These are phyloP conservation scores for Schizosaccharomyces lindneri DNA, from an alignment of 805 yeast genomes.

Conservation along the genomic window DNA sequence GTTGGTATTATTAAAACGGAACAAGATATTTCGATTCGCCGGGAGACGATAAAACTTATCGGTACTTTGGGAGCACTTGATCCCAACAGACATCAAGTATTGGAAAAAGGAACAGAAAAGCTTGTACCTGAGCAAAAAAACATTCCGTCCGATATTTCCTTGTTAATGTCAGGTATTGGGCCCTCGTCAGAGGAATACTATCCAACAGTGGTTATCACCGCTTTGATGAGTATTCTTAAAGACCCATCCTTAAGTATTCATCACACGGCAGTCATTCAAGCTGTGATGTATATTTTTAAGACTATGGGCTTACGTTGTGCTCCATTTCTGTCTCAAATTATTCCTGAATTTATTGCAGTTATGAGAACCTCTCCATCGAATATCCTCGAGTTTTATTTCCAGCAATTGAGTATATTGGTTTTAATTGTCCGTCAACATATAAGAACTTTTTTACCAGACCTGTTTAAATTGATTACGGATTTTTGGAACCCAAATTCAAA, in stretches of 20 bases:
- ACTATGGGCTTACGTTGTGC: conserved; percentile 74
- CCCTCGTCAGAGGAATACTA: conserved; percentile 79
- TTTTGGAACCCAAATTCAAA: conserved; percentile 32
- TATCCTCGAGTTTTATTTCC: conserved; percentile 67
- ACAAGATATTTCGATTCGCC: conserved; percentile 40
- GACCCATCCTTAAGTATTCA: conserved; percentile 68
- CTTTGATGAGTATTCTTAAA: conserved; percentile 56
- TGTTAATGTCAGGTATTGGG: conserved; percentile 79
- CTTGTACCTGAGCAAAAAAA: conserved; percentile 42
- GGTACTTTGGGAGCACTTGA: conserved; percentile 93
- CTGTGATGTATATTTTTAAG: conserved; percentile 74
- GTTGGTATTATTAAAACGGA: conserved; percentile 67
- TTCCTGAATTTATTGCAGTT: conserved; percentile 67
- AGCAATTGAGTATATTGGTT: conserved; percentile 59
- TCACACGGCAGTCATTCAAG: conserved; percentile 82
- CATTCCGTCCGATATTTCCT: conserved; percentile 71
- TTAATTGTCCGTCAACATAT: conserved; percentile 73
- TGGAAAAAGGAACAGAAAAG: conserved; percentile 41
- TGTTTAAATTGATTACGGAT: conserved; percentile 51
- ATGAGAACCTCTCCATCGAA: conserved; percentile 52
- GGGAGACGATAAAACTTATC: conserved; percentile 69
- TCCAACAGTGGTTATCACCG: conserved; percentile 80
- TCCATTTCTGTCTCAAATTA: conserved; percentile 62
- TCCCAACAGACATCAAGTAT: conserved; percentile 84
- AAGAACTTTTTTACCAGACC: conserved; percentile 51